Conservation (phyloP, 306 rosid genomes). For the Geum urbanum region DNA sequence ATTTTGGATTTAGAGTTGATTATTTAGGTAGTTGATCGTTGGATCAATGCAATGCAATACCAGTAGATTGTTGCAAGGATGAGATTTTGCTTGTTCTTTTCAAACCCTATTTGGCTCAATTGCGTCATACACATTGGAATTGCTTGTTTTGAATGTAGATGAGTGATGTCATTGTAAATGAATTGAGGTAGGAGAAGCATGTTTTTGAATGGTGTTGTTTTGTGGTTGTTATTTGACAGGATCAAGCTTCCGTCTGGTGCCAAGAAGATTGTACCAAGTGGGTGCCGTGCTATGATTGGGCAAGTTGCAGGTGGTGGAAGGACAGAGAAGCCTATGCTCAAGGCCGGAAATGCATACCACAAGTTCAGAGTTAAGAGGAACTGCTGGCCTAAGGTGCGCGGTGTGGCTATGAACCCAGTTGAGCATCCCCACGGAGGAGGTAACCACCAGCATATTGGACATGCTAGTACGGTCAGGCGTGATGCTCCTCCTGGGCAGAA, state of each 20-base stretch:
- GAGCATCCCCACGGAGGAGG: conserved; percentile 28
- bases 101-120: no score
- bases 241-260: conserved; percentile 24
- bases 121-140: no score
- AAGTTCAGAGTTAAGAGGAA: conserved; percentile 26
- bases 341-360: conserved; percentile 25
- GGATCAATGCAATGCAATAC: no score
- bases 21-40: no score
- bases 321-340: conserved; percentile 25
- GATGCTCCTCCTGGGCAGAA: conserved; percentile 26
- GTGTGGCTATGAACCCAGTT: conserved; percentile 25
- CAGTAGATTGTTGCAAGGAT: no score
- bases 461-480: conserved; percentile 25
- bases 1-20: no score
- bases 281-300: conserved; percentile 23
- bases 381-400: conserved; percentile 29
- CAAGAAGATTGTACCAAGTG: conserved; percentile 24
- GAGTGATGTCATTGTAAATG: no score
- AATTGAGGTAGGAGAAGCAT: no score
- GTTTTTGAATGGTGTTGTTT: neutral
- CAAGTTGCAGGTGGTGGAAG: conserved; percentile 22
- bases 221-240: neutral
- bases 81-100: no score
- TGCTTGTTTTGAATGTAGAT: no score
- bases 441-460: conserved; percentile 28